Base-by-base conservation (phyloP, 1,284 basidiomycete species). In the Uromyces viciae-fabae region DNA sequence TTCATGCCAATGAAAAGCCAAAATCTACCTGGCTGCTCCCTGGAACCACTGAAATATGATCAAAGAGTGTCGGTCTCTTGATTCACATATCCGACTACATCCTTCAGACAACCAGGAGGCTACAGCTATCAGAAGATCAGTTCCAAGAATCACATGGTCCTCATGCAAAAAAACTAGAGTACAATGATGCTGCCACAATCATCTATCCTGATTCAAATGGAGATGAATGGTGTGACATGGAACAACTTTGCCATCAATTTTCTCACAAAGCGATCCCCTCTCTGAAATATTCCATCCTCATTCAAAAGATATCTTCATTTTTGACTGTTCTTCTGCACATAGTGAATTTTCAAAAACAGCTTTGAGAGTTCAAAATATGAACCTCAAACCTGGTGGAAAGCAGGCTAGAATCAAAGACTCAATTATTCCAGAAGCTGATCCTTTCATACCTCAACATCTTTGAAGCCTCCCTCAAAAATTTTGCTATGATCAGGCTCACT, bases 1-100 rank as follows among this genome's bases (percentile, higher is more conserved):
- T 75, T 11, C 73, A 75, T 36, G 54, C 73, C 31, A 58, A 75
- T 17, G 54, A 75, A 40, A 36, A 25, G 40, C 52, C 73, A 15
- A 17, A 28, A 17, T 28, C 42, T 40, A 25, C 73, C 22, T 75
- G 73, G 54, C 52, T 75, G 33, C 36, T 75, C 5, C 73, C 52
- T 2, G 52, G 33, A 31, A 60, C 56, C 22, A 40, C 73, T 31
- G 33, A 75, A 38, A 17, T 75, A 7, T 22, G 54, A 56, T 54
- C 52, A 38, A 58, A 75, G n/a, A 75, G 28, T 42, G 11, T 15
- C 4, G 73, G 73, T 9, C 2, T 36, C 33, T 60, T 58, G 36
- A 75, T 75, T 0, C 73, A 75, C 28, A 75, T 58, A 17, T 75
- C 52, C 4, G 54, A 75, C 28, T 75, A 38, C 54, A 75, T 75